Evolutionary conservation across 148 eudicot species (phyloP).

Genomic region (Spergularia bocconei): DNA sequence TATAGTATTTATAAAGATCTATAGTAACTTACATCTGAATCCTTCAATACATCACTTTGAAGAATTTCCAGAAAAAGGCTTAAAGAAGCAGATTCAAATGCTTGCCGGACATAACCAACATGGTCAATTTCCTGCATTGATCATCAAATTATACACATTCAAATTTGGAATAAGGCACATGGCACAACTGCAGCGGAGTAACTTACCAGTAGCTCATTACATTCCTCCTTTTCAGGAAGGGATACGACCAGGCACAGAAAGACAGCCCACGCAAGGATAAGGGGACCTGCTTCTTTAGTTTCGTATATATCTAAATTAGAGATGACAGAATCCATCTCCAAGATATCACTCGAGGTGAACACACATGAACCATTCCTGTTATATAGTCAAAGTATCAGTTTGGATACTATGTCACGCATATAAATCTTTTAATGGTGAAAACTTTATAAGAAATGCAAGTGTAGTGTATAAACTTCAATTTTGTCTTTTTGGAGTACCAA

Average conservation of each 20-base stretch:
- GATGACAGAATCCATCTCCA: slow-evolving; percentile 65
- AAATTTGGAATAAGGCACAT: background rate
- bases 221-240: slow-evolving; percentile 64
- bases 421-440: slow-evolving; percentile 3
- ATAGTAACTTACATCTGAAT: slow-evolving; percentile 67
- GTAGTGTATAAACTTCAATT: background rate
- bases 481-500: background rate
- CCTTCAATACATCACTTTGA: slow-evolving; percentile 63
- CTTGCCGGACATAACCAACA: slow-evolving; percentile 83
- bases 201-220: slow-evolving; percentile 51
- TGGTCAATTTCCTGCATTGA: slow-evolving; percentile 81
- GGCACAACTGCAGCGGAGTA: slow-evolving; percentile 5
- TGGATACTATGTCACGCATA: slow-evolving; percentile 2
- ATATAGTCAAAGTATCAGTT: slow-evolving; percentile 16
- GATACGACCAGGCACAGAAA: slow-evolving; percentile 82
- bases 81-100: slow-evolving; percentile 79
- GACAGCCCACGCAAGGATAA: slow-evolving; percentile 87
- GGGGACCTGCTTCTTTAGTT: slow-evolving; percentile 74
- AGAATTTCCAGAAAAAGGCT: slow-evolving; percentile 69
- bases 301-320: slow-evolving; percentile 59
- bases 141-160: slow-evolving; percentile 11
- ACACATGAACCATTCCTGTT: slow-evolving; percentile 66
- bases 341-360: slow-evolving; percentile 63
- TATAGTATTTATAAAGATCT: background rate
- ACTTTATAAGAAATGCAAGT: background rate